Evolutionary conservation across 1,139 yeast genomes (phyloP).

Genomic region (Pneumocystis wakefieldiae): DNA sequence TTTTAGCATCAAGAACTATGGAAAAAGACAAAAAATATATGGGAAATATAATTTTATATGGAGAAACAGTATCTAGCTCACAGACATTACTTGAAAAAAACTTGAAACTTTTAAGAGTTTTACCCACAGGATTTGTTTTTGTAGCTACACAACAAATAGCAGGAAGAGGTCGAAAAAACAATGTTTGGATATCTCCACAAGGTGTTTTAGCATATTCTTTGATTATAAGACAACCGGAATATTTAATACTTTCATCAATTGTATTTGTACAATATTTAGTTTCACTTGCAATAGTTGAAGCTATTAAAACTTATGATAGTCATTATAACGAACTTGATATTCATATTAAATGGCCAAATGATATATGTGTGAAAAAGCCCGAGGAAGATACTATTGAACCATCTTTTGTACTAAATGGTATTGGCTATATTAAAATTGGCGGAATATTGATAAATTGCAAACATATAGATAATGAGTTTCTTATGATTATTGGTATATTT

Average conservation of each 20-base stretch:
- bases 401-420: conserved; percentile 26
- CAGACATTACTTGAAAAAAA: neutral
- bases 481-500: conserved; percentile 32
- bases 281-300: conserved; percentile 69
- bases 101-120: neutral
- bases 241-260: conserved; percentile 23
- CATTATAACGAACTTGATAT: conserved; percentile 66
- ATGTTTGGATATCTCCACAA: conserved; percentile 85
- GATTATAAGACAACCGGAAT: conserved; percentile 38
- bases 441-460: conserved; percentile 75
- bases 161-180: conserved; percentile 91
- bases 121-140: neutral
- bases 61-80: neutral
- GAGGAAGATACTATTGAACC: conserved; percentile 25
- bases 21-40: neutral
- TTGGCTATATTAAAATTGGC: conserved; percentile 56
- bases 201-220: conserved; percentile 82
- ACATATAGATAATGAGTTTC: conserved; percentile 38
- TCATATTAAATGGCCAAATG: conserved; percentile 93
- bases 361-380: conserved; percentile 64
- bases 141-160: conserved; percentile 40
- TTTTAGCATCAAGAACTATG: neutral
- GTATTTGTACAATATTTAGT: conserved; percentile 79
- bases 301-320: conserved; percentile 34
- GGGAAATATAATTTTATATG: neutral